Evolutionary conservation across 2,329 filamentous ascomycete species (phyloP).

Genomic region (Acrocalymma vagum): DNA sequence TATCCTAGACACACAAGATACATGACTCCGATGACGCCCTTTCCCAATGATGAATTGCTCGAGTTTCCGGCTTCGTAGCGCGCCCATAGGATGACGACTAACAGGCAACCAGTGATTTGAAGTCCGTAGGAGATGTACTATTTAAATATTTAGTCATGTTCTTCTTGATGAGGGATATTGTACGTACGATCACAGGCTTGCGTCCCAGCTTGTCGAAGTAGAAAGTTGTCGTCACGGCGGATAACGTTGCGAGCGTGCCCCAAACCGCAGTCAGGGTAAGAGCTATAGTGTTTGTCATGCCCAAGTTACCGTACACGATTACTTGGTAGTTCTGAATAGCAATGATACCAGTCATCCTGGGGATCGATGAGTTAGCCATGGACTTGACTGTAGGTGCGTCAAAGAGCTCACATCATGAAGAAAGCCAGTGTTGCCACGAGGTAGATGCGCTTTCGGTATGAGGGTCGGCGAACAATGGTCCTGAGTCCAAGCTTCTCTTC

Average conservation of each 20-base stretch:
- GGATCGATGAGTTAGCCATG: too few relatives aligned
- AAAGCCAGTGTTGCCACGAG: too few relatives aligned
- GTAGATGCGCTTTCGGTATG: too few relatives aligned
- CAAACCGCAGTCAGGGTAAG: slow-evolving; percentile 6
- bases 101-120: too few relatives aligned
- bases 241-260: slow-evolving; percentile 1
- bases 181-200: neutral
- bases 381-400: too few relatives aligned
- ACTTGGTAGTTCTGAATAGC: slow-evolving; percentile 10
- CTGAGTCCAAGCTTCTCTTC: neutral
- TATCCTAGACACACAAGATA: neutral
- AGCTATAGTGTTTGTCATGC: slow-evolving; percentile 1
- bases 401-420: slow-evolving; percentile 1
- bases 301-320: slow-evolving; percentile 4
- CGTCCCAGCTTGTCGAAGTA: slow-evolving; percentile 4
- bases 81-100: neutral
- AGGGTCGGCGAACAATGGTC: slow-evolving; percentile 1
- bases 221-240: neutral
- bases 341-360: slow-evolving; percentile 4
- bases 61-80: neutral
- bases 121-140: too few relatives aligned
- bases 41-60: neutral
- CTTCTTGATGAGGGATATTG: too few relatives aligned
- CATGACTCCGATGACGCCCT: neutral
- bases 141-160: too few relatives aligned